These are phyloP conservation scores for Trichosporon ovoides DNA, from an alignment of 1,284 basidiomycete species.

Conservation along the genomic window DNA sequence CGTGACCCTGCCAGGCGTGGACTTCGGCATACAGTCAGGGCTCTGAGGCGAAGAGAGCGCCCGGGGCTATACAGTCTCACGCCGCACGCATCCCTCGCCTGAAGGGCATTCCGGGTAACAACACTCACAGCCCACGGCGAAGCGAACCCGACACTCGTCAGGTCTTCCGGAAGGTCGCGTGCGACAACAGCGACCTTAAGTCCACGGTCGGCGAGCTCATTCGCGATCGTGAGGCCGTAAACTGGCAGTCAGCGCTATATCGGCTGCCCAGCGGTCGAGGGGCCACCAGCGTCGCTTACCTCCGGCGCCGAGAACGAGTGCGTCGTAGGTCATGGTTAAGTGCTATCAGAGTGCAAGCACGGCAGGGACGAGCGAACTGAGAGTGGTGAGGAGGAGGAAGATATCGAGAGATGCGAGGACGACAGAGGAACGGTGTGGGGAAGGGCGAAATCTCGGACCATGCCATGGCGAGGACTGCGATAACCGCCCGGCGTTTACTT, in stretches of 20 bases:
- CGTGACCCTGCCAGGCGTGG: too few species aligned
- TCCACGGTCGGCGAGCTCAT: conserved; percentile 48
- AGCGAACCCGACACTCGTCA: conserved; percentile 58
- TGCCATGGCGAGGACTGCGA: not conserved
- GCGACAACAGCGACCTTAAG: conserved; percentile 60
- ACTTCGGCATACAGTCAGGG: too few species aligned
- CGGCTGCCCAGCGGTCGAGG: not conserved
- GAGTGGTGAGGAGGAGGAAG: not conserved
- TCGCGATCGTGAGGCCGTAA: conserved; percentile 51
- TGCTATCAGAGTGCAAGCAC: not conserved
- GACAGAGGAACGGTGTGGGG: not conserved
- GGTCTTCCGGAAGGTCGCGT: conserved; percentile 61
- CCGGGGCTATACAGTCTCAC: too few species aligned
- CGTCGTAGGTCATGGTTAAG: conserved; percentile 25
- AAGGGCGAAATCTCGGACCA: not conserved
- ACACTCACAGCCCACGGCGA: conserved; percentile 61
- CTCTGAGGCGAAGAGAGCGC: too few species aligned
- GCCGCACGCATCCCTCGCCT: not conserved
- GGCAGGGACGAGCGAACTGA: not conserved
- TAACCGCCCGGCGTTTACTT: not conserved
- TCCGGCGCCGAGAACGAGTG: conserved; percentile 42
- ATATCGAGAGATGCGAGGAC: not conserved
- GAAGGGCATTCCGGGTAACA: not conserved
- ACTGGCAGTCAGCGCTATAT: conserved; percentile 34
- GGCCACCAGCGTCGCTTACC: conserved; percentile 21